Evolutionary conservation across 345 rosid genomes (phyloP).

Genomic region (Citrus sinensis): DVS_A1.0 CM039165.1:24816501-24817000

Average conservation of each 20-base stretch:
- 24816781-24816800: not conserved
- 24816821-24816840: not conserved
- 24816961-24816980: not conserved
- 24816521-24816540: not conserved
- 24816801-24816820: not conserved
- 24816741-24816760: not conserved
- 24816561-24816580: not conserved
- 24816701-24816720: not conserved
- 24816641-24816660: not conserved
- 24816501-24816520: not conserved
- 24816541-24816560: not conserved
- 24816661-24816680: not conserved
- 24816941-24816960: not conserved
- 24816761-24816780: not conserved
- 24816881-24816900: not conserved
- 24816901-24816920: not conserved
- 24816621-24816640: conserved; percentile 1
- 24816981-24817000: not conserved
- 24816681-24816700: not conserved
- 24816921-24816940: not conserved
- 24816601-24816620: conserved; percentile 10
- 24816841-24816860: not conserved
- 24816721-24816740: not conserved
- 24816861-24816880: not conserved
- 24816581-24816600: not conserved